Base-by-base conservation (phyloP, 2,329 filamentous ascomycete species). In the Graphium sp. region DNA sequence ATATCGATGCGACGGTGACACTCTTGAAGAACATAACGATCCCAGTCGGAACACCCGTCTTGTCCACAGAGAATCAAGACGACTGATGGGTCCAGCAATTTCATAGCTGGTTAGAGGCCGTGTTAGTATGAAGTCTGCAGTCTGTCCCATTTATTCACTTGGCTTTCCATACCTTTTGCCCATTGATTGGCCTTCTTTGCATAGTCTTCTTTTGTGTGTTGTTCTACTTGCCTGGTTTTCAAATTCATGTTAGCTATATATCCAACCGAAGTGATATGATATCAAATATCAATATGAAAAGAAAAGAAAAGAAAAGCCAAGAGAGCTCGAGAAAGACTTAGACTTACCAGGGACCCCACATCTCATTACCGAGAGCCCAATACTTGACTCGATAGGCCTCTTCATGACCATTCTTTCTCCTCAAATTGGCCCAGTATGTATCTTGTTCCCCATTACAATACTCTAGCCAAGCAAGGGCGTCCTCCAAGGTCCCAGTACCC, bases 311-410 rank as follows among this genome's bases (percentile, higher is more conserved):
- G n/a, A n/a, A n/a, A n/a, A n/a, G n/a, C n/a, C 10, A 29, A 20
- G n/a, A n/a, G n/a, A n/a, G n/a, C n/a, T n/a, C n/a, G n/a, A n/a
- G n/a, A n/a, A n/a, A n/a, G n/a, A n/a, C n/a, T n/a, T n/a, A n/a
- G n/a, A n/a, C 26, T 11, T 26, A 35, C 33, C 32, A 34, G 6
- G 30, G 32, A 8, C 34, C 34, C 28, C 32, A 35, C 13, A 58
- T 59, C 40, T 74, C 68, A 40, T 73, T 74, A 5, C 68, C 68
- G n/a, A 74, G 56, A 11, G 66, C 66, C 68, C 68, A 74, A 50
- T 73, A 73, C 47, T 70, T 72, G 32, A 64, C 66, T 32, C 66
- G 66, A 43, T 73, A 73, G n/a, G 68, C 68, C 40, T 69, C 56
- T 26, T 67, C 54, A n/a, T 58, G 63, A 9, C 68, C 68, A 44